phyloP scores from a whole-genome alignment of 73 alveolate genomes.

The Symbiodinium natans region DNA sequence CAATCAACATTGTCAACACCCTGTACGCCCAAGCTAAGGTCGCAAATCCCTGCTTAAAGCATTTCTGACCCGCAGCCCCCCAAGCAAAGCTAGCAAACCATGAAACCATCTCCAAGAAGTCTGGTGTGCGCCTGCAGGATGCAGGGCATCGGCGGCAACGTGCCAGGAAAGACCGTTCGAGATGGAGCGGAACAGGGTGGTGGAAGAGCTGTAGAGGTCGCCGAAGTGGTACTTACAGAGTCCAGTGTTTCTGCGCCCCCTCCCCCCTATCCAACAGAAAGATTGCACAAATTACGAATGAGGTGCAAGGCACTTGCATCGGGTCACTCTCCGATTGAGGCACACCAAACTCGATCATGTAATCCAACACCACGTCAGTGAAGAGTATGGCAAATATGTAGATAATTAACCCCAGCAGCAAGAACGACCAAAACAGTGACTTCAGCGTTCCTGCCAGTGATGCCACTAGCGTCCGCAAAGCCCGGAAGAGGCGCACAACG shows the following conservation, averaged over 20 bases:
- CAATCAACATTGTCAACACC: too few relatives aligned
- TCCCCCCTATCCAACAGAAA: too few relatives aligned
- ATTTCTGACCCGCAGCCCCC: too few relatives aligned
- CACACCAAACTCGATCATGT: neutral
- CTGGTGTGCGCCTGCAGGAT: too few relatives aligned
- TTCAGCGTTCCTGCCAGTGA: slow-evolving; percentile 60
- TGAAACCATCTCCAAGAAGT: too few relatives aligned
- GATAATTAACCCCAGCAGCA: slow-evolving; percentile 36
- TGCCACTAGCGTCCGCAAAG: slow-evolving; percentile 56
- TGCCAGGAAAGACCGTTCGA: slow-evolving; percentile 72
- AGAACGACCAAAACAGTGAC: slow-evolving; percentile 63
- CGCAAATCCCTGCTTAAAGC: too few relatives aligned
- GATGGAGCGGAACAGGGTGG: slow-evolving; percentile 50
- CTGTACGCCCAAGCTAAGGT: too few relatives aligned
- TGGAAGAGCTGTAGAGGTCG: neutral
- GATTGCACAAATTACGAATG: too few relatives aligned
- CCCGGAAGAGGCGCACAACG: slow-evolving; percentile 73
- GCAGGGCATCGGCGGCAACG: slow-evolving; percentile 23
- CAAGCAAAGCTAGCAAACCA: too few relatives aligned
- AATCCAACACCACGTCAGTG: neutral
- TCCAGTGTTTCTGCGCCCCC: too few relatives aligned
- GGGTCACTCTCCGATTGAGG: neutral
- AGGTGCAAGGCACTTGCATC: neutral
- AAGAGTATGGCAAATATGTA: slow-evolving; percentile 38
- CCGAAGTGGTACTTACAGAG: neutral